These are phyloP conservation scores for Sicyos edulis DNA, from an alignment of 306 rosid species.

Conservation along the genomic window DNA sequence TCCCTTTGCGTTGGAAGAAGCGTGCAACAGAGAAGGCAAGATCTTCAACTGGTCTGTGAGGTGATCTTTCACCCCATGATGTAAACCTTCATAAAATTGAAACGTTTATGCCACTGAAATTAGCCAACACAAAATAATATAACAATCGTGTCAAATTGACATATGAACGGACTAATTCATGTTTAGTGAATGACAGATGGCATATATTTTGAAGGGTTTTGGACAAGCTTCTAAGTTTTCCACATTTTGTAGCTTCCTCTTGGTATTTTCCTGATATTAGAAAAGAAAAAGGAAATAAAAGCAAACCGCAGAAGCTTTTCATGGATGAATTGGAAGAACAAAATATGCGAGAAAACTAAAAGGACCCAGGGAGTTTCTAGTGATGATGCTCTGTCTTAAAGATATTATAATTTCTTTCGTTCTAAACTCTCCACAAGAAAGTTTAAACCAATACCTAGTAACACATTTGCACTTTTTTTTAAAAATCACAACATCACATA, in stretches of 20 bases:
- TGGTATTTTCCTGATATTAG: neutral
- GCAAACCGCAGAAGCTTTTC: neutral
- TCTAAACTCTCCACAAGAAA: neutral
- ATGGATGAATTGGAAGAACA: neutral
- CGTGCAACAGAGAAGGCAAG: constrained; percentile 98
- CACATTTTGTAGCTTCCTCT: neutral
- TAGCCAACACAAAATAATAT: neutral
- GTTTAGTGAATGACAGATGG: neutral
- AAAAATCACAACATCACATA: neutral
- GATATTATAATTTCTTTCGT: neutral
- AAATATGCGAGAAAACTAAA: neutral
- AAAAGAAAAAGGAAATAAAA: neutral
- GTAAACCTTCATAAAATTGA: constrained; percentile 54
- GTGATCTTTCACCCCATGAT: constrained; percentile 78
- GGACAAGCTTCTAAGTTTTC: neutral
- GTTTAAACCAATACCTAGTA: neutral
- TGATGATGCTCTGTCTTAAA: neutral
- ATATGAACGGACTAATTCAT: neutral
- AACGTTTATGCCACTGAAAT: constrained; percentile 1
- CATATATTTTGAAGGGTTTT: neutral
- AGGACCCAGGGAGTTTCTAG: neutral
- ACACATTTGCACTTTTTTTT: neutral
- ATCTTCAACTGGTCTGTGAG: constrained; percentile 95
- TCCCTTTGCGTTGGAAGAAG: constrained; percentile 89
- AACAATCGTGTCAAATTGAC: neutral